Base-by-base conservation (phyloP, 257 asterid genomes). In the Solanum raphanifolium region DNA sequence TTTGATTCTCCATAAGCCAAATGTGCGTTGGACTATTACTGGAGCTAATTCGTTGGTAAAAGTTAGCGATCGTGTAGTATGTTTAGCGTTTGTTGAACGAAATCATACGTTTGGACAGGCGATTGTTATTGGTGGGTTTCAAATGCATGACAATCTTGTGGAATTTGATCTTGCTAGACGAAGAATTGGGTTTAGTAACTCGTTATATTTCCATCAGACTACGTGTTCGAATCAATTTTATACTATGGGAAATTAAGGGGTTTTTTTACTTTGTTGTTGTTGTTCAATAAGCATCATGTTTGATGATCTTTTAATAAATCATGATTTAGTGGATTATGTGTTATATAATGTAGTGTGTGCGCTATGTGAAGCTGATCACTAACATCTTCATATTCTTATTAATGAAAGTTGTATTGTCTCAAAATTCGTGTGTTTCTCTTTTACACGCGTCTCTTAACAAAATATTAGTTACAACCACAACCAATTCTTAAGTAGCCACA, bases 11-110 rank as follows among this genome's bases (percentile, higher is more conserved):
- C 62, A 78, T 21, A 78, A 39, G 13, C 60, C 58, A 23, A 78
- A 32, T 10, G 87, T 83, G 34, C 43, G 46, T 18, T 88, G 92
- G 92, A 90, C 85, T 55, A 83, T 90, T 66, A 86, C 82, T 6
- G 92, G 92, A 3, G 90, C 87, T 1, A 90, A 90, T 43, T 92
- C 94, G 34, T 88, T 92, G 94, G 90, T 88, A 87, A 6, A 86
- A 86, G 5, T 68, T 87, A 2, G 89, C 9, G 9, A 52, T 0
- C 62, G 87, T n/a, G 87, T 89, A 7, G 29, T 90, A 20, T 93
- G 96, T 21, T 87, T 92, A 35, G 95, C 92, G 11, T 92, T 93
- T 82, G 69, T 90, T 12, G 93, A 93, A 81, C 93, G 91, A 32
- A 75, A 25, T 38, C n/a, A 21, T 2, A 88, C 90, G 6, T 12